Conservation (phyloP, 2,329 filamentous ascomycete species). For the Raffaelea deltoideospora region DNA sequence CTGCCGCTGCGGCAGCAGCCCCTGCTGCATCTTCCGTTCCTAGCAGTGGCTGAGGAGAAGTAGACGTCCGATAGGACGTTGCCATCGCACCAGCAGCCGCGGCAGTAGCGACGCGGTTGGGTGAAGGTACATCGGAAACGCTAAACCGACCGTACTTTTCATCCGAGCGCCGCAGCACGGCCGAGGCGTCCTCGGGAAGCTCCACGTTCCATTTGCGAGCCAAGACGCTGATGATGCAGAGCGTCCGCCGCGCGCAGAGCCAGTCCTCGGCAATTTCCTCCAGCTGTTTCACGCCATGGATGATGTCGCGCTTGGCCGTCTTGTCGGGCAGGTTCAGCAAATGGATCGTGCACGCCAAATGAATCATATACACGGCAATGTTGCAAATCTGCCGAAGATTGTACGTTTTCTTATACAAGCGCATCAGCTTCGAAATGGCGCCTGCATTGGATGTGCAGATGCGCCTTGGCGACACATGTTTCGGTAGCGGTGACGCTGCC, state of each 20-base stretch:
- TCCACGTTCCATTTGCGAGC: slow-evolving; percentile 82
- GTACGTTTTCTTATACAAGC: slow-evolving; percentile 84
- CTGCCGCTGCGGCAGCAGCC: slow-evolving; percentile 7
- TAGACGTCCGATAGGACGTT: slow-evolving; percentile 13
- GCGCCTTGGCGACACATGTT: slow-evolving; percentile 78
- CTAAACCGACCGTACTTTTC: slow-evolving; percentile 62
- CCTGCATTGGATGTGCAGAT: slow-evolving; percentile 82
- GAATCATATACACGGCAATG: slow-evolving; percentile 87
- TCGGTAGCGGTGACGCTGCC: slow-evolving; percentile 63
- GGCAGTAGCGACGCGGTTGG: slow-evolving; percentile 18
- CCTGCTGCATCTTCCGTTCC: no score
- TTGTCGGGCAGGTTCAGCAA: slow-evolving; percentile 87
- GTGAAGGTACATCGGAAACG: slow-evolving; percentile 44
- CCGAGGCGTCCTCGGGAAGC: slow-evolving; percentile 66
- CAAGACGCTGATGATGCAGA: slow-evolving; percentile 72
- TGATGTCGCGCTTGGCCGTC: slow-evolving; percentile 75
- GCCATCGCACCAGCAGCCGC: slow-evolving; percentile 1
- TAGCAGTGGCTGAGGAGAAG: no score
- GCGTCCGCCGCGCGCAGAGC: slow-evolving; percentile 73
- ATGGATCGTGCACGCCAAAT: slow-evolving; percentile 90
- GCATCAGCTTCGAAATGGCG: slow-evolving; percentile 83
- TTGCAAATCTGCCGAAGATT: slow-evolving; percentile 90
- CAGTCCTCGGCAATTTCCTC: slow-evolving; percentile 95
- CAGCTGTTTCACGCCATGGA: slow-evolving; percentile 77
- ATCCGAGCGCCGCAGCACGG: slow-evolving; percentile 64